Percentiles rank a stretch among this genome's conserved stretches.
These are phyloP conservation scores for Adansonia gregorii DNA, from an alignment of 441 rosid genomes.

Conservation along the genomic window DNA sequence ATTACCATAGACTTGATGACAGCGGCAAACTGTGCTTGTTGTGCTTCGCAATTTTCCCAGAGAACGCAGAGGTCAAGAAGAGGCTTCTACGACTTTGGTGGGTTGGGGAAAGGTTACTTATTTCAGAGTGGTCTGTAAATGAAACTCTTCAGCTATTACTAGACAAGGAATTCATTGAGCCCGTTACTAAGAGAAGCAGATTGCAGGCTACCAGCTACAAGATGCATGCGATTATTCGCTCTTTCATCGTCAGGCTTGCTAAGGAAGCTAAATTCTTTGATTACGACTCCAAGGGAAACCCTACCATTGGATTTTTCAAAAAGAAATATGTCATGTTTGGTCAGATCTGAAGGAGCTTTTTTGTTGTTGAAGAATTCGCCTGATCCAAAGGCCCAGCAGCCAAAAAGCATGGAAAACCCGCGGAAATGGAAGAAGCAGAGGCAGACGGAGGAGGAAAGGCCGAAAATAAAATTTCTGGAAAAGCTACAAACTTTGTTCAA, in stretches of 20 bases:
- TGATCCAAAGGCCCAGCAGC: background rate
- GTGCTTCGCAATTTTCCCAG: conserved; percentile 46
- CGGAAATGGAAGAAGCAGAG: no score
- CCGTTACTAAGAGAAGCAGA: no score
- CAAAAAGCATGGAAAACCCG: no score
- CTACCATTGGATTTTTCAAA: no score
- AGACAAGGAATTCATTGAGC: no score
- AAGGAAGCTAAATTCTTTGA: no score
- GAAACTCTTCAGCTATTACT: no score
- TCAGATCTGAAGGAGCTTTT: conserved; percentile 8
- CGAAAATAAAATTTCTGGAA: background rate
- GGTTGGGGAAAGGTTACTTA: conserved; percentile 44
- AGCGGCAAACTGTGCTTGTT: conserved; percentile 33
- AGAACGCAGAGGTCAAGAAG: conserved; percentile 46
- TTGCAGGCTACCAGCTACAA: no score
- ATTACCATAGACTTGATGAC: background rate
- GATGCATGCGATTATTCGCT: no score
- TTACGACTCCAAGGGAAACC: no score
- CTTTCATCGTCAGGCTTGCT: no score
- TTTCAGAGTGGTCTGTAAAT: no score
- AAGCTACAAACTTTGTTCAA: conserved; percentile 41
- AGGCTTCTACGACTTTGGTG: conserved; percentile 57
- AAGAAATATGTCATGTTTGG: conserved; percentile 32
- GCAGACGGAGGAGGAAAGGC: background rate
- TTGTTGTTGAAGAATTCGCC: background rate